Conservation (phyloP, 2,329 filamentous ascomycete species). For the Fusarium sambucinum region DNA sequence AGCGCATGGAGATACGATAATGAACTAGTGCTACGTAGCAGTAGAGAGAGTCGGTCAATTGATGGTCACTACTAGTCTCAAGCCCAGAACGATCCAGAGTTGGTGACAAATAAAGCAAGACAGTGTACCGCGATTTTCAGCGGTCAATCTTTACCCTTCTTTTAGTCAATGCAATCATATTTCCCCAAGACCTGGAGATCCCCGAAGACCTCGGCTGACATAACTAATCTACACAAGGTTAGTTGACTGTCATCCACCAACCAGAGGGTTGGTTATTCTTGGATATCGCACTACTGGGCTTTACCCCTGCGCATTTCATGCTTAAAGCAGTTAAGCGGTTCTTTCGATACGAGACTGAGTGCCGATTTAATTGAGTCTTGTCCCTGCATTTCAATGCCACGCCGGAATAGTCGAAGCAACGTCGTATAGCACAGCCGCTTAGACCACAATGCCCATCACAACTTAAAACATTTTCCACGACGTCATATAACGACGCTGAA, state of each 20-base stretch:
- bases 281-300: background rate
- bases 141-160: background rate
- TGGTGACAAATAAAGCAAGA: slow-evolving; percentile 7
- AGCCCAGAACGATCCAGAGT: background rate
- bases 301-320: background rate
- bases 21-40: slow-evolving; percentile 6
- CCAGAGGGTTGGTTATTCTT: slow-evolving; percentile 7
- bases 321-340: slow-evolving; percentile 13
- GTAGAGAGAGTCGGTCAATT: slow-evolving; percentile 1
- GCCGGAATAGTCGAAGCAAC: background rate
- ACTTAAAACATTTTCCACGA: background rate
- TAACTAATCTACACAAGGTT: background rate
- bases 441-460: background rate
- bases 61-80: background rate
- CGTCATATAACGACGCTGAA: background rate
- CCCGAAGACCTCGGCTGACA: background rate
- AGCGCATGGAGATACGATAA: background rate
- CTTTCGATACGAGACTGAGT: slow-evolving; percentile 12
- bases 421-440: slow-evolving; percentile 26
- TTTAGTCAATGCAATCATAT: background rate
- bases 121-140: fast-evolving
- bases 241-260: background rate
- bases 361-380: slow-evolving; percentile 1
- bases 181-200: slow-evolving; percentile 14
- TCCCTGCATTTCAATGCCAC: background rate